Conservation (phyloP, 2,329 filamentous ascomycete species). For the Akanthomyces dipterigenus region DNA sequence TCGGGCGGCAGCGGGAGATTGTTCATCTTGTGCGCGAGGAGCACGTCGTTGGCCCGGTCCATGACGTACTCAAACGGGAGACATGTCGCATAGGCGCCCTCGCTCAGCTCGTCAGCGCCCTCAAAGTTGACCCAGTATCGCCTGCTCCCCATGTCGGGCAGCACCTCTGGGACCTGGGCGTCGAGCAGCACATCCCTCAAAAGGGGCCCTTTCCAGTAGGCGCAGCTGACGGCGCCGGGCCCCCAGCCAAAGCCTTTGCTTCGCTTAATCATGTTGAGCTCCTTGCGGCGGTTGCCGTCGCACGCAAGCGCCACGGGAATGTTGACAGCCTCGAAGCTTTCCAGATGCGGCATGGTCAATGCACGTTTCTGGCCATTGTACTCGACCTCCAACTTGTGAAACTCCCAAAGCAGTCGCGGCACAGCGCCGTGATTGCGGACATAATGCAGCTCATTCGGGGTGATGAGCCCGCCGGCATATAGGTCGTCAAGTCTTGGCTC, state of each 20-base stretch:
- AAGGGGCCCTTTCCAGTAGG: conserved; percentile 43
- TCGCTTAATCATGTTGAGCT: conserved; percentile 43
- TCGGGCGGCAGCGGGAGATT: conserved; percentile 34
- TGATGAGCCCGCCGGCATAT: conserved; percentile 41
- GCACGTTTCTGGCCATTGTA: conserved; percentile 27
- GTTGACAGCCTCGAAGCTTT: conserved; percentile 38
- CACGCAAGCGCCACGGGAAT: conserved; percentile 42
- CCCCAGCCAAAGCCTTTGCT: conserved; percentile 44
- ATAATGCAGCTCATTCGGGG: conserved; percentile 44
- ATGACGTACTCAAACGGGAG: conserved; percentile 43
- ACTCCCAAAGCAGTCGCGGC: conserved; percentile 42
- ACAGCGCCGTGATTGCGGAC: conserved; percentile 49
- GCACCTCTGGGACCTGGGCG: conserved; percentile 28
- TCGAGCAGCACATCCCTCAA: conserved; percentile 37
- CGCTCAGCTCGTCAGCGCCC: conserved; percentile 39
- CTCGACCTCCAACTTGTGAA: conserved; percentile 38
- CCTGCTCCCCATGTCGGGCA: background rate
- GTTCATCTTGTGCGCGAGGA: conserved; percentile 44
- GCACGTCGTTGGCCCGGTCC: conserved; percentile 39
- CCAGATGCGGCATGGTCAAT: conserved; percentile 37
- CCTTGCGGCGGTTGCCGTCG: conserved; percentile 43
- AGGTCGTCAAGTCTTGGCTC: conserved; percentile 37
- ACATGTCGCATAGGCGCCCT: conserved; percentile 41
- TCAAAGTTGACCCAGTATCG: conserved; percentile 41
- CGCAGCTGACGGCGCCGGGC: conserved; percentile 37